phyloP scores from a whole-genome alignment of 768 basidiomycete species.

The Epithele typhae region DNA sequence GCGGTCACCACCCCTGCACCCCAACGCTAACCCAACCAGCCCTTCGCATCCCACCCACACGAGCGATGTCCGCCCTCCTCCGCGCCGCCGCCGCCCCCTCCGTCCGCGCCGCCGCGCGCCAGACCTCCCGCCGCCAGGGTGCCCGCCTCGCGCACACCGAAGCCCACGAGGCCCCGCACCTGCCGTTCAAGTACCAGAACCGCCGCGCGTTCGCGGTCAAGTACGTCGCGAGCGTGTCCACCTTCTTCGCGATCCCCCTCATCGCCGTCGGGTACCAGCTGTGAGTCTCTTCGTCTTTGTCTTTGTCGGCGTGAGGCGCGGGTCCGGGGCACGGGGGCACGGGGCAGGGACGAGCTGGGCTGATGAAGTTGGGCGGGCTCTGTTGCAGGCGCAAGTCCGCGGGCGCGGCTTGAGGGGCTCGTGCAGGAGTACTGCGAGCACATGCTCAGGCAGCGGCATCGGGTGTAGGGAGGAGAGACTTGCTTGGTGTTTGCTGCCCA shows the following conservation, averaged over 20 bases:
- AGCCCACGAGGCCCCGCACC: no score
- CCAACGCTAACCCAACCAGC: background rate
- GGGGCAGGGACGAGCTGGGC: slow-evolving; percentile 3
- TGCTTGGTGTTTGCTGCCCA: no score
- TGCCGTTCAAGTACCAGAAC: slow-evolving; percentile 28
- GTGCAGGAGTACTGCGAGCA: slow-evolving; percentile 14
- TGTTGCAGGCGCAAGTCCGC: slow-evolving; percentile 17
- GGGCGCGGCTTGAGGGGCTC: slow-evolving; percentile 12
- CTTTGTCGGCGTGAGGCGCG: no score
- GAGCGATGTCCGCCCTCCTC: slow-evolving; percentile 7
- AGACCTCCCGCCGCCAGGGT: no score
- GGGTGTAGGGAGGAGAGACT: slow-evolving; percentile 13
- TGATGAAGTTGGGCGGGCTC: slow-evolving; percentile 12
- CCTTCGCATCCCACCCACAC: background rate
- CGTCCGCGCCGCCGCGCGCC: slow-evolving; percentile 6
- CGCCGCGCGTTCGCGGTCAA: slow-evolving; percentile 35
- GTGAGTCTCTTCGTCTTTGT: slow-evolving; percentile 50
- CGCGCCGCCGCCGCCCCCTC: slow-evolving; percentile 7
- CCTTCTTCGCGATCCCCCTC: slow-evolving; percentile 66
- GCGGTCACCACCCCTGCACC: background rate
- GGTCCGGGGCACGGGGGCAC: no score
- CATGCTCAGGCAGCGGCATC: slow-evolving; percentile 13
- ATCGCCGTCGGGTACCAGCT: slow-evolving; percentile 54
- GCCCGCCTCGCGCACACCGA: no score
- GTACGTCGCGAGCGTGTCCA: slow-evolving; percentile 36